phyloP scores from a whole-genome alignment of 179 eudicot species.

The Spergularia azorica region DNA sequence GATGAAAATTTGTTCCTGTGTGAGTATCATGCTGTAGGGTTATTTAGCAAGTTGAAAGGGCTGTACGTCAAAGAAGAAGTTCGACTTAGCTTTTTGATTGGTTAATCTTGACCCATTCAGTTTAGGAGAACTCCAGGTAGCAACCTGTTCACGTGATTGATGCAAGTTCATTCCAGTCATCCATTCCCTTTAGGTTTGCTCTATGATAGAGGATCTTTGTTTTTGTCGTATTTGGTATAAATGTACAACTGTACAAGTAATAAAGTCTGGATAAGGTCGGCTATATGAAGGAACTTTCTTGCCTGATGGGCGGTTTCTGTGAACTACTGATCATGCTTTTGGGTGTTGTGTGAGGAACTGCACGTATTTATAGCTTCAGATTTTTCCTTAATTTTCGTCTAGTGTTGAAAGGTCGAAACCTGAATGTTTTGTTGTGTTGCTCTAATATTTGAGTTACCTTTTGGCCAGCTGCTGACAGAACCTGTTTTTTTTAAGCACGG shows the following conservation, averaged over 20 bases:
- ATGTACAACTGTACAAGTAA: neutral
- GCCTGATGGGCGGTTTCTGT: neutral
- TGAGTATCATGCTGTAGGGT: neutral
- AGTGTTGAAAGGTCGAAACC: neutral
- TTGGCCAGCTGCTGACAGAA: neutral
- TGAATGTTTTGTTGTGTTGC: neutral
- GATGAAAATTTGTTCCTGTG: neutral
- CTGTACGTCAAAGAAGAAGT: neutral
- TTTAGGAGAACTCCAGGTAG: too few species aligned
- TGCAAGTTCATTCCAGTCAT: neutral
- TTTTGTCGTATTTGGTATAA: slow-evolving; percentile 1
- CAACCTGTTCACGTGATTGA: too few species aligned
- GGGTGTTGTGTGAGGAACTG: neutral
- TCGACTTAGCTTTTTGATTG: too few species aligned
- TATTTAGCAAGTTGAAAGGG: neutral
- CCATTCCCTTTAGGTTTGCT: neutral
- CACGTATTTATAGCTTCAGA: neutral
- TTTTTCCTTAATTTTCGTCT: neutral
- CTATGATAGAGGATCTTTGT: neutral
- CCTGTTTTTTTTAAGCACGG: too few species aligned
- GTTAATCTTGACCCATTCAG: too few species aligned
- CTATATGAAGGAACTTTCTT: neutral
- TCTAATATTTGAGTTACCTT: neutral
- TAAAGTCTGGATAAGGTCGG: neutral
- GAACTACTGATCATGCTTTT: neutral